Evolutionary conservation across 2,329 filamentous ascomycete species (phyloP), one percentile per base, ranked within the genome.

Genomic region (Colletotrichum horii): DNA sequence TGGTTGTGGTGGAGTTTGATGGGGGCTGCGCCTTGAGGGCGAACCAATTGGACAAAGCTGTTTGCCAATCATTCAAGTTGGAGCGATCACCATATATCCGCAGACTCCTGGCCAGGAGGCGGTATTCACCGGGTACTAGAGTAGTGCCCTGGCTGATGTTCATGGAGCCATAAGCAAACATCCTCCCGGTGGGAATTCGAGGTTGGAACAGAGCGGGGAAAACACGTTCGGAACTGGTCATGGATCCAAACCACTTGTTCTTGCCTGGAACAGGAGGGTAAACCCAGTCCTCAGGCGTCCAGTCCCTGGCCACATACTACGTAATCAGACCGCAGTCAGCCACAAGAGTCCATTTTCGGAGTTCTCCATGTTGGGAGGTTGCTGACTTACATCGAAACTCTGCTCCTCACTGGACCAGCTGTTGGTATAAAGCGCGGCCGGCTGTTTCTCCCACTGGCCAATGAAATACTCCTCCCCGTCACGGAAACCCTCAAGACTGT

Each of bases 11-110:
- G 22, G 55, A 58, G 55, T 58, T 58, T 15, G 14, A 24, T 19
- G 55, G 55, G 22, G 22, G 14, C 55, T 19, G 22, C 16, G 55
- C 55, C 55, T 58, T 58, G 22, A 58, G 22, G 14, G 55, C 28
- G 55, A 58, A 58, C 55, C 22, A 58, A 48, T 48, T 28, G 1
- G 24, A 24, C 7, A 28, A 19, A 0, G 55, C 55, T 28, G 22
- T 28, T 36, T 91, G 89, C 82, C 88, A 91, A 60, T 91, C 87
- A 4, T 79, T 81, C 3, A 82, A 77, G 62, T 86, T 83, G 16
- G 82, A 80, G 48, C 81, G 80, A 71, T 91, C 83, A 6, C 89
- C 89, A 79, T 88, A 89, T 70, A 91, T 86, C 71, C 84, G 85
- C 77, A 91, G 79, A 3, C 89, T 87, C 66, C 85, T 84, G n/a